Percentiles rank a stretch among this genome's conserved stretches.
These are phyloP conservation scores for Solanum megistacrolobum DNA, from an alignment of 257 asterid species.

Conservation along the genomic window DNA sequence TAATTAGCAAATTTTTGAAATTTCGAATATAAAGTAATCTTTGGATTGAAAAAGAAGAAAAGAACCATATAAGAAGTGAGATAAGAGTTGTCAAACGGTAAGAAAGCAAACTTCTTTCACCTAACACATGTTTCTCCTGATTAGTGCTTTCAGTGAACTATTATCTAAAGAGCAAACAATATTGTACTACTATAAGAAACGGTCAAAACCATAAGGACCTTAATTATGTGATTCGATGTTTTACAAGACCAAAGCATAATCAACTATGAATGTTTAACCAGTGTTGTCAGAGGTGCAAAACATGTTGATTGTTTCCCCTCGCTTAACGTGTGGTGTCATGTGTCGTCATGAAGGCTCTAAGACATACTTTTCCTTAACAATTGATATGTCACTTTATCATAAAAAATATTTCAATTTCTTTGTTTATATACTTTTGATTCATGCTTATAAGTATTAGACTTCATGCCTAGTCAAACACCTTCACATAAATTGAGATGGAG, in stretches of 20 bases:
- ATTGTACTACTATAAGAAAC: background rate
- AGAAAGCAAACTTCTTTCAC: background rate
- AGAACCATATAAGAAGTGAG: background rate
- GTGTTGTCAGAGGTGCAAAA: background rate
- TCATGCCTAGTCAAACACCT: background rate
- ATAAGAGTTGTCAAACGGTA: background rate
- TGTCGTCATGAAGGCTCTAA: background rate
- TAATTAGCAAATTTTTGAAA: background rate
- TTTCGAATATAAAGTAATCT: background rate
- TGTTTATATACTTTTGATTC: background rate
- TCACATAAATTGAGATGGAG: background rate
- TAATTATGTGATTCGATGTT: background rate
- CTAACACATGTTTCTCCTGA: too few species aligned
- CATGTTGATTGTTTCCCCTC: background rate
- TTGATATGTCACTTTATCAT: background rate
- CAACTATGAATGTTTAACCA: background rate
- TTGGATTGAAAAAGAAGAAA: background rate
- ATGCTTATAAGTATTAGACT: background rate
- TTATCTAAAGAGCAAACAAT: background rate
- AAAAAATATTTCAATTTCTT: background rate
- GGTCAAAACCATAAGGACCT: background rate
- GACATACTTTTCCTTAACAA: background rate
- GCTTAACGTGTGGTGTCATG: background rate
- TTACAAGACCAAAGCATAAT: background rate
- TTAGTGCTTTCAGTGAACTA: too few species aligned